Base-by-base conservation (phyloP, 2,329 filamentous ascomycete species). In the Celoporthe dispersa region DNA sequence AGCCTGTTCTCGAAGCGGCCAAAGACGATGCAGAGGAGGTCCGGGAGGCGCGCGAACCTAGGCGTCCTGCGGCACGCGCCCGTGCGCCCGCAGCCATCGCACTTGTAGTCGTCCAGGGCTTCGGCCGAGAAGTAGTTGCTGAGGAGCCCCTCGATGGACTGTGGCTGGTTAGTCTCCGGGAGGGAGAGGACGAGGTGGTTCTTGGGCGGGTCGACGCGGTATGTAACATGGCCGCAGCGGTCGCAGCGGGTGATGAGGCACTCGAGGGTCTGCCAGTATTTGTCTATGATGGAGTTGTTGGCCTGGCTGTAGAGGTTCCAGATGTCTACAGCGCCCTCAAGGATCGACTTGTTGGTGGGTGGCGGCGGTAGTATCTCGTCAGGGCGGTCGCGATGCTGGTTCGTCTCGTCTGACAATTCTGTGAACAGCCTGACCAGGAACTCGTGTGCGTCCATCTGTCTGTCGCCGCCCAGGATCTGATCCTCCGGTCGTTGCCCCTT, bases 381-480 rank as follows among this genome's bases (percentile, higher is more conserved):
- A 25, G 66, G 67, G n/a, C 66, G 79, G 70, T 90, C 83, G n/a
- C 84, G 81, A 19, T 79, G 79, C 35, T 78, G 78, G 78, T 97
- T 97, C 6, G 97, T 90, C 80, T 99, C 96, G 77, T 96, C 92
- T 75, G 95, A 91, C 16, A 98, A 84, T 73, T 92, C 90, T 67
- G 93, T 90, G 51, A 97, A 85, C 35, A 98, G 80, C 77, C 97
- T 97, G 61, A 90, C 89, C 74, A 95, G 90, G 74, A 97, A 97
- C 76, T 98, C 96, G 73, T 94, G 92, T 1, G 94, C 92, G 77
- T 99, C 96, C 80, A 98, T 96, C 78, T 98, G 95, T 64, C 89
- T 83, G 33, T 85, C 84, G 55, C 93, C 91, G 19, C 91, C 92
- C 82, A 72, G 62, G 94, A 96, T 8, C 76, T 73, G 88, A 73